Evolutionary conservation across 2,329 filamentous ascomycete genomes (phyloP).

Genomic region (Grosmannia serpens): DNA sequence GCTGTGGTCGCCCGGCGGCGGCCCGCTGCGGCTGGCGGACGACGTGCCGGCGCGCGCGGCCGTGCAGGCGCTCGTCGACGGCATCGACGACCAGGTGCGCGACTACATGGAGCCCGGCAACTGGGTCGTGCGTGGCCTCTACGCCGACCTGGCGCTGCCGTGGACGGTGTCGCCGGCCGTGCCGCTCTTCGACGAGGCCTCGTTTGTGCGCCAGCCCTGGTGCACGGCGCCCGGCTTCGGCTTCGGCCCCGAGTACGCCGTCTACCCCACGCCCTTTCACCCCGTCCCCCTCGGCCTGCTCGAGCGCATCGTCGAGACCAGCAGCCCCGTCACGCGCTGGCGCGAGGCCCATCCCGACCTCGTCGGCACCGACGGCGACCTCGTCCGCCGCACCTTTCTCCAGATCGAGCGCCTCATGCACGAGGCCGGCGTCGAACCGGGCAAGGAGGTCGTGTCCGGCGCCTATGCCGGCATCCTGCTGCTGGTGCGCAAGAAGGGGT

Average conservation of each 20-base stretch:
- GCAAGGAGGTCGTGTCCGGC: slow-evolving; percentile 14
- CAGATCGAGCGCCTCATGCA: slow-evolving; percentile 15
- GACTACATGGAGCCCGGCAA: slow-evolving; percentile 32
- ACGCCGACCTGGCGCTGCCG: slow-evolving; percentile 32
- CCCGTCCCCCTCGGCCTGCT: slow-evolving; percentile 19
- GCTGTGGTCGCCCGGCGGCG: slow-evolving; percentile 31
- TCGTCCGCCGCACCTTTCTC: slow-evolving; percentile 6
- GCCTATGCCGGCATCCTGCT: neutral
- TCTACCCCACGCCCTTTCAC: neutral
- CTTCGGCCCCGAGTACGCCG: neutral
- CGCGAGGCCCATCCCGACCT: slow-evolving; percentile 29
- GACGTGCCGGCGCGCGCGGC: slow-evolving; percentile 26
- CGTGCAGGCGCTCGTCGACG: slow-evolving; percentile 28
- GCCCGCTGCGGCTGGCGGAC: slow-evolving; percentile 15
- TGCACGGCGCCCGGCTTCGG: slow-evolving; percentile 13
- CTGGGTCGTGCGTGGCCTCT: slow-evolving; percentile 25
- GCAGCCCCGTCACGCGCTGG: slow-evolving; percentile 31
- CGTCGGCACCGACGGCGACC: slow-evolving; percentile 27
- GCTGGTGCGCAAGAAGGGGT: neutral
- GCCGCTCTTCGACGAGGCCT: slow-evolving; percentile 25
- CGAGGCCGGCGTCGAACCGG: slow-evolving; percentile 23
- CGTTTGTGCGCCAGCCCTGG: slow-evolving; percentile 33
- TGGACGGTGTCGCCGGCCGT: slow-evolving; percentile 27
- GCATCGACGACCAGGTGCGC: slow-evolving; percentile 24
- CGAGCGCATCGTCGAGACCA: slow-evolving; percentile 25